A percentile compares a stretch with the other conserved stretches of the same genome.
phyloP scores from a whole-genome alignment of 768 basidiomycete species.

The Trametes cinnabarina region DNA sequence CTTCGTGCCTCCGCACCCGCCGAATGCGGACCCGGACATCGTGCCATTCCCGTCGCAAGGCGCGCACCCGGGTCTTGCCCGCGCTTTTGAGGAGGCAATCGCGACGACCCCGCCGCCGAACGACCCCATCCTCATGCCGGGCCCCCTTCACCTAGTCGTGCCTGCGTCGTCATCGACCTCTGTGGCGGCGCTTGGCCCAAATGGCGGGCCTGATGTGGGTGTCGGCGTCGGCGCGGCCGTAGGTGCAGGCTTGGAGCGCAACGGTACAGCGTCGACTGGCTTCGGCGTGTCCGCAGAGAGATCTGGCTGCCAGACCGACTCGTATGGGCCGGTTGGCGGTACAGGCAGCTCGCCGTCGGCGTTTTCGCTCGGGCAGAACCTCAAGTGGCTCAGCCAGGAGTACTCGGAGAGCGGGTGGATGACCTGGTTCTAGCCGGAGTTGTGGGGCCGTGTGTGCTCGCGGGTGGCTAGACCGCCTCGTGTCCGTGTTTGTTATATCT shows the following conservation, averaged over 20 bases:
- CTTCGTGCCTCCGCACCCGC: conserved; percentile 2
- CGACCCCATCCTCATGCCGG: conserved; percentile 18
- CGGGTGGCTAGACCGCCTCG: not conserved
- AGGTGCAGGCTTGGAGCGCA: conserved; percentile 1
- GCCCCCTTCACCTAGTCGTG: conserved; percentile 11
- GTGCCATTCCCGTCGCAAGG: conserved; percentile 21
- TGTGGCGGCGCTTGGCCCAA: not conserved
- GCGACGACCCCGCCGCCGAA: conserved; percentile 19
- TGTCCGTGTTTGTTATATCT: not conserved
- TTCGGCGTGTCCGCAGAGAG: conserved; percentile 18
- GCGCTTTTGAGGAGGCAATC: conserved; percentile 22
- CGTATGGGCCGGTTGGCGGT: not conserved
- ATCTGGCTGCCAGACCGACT: conserved; percentile 13
- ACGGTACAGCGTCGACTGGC: conserved; percentile 6
- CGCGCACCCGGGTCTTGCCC: conserved; percentile 25
- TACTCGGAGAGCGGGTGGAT: conserved; percentile 30
- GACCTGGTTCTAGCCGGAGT: conserved; percentile 26
- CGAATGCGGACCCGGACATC: conserved; percentile 7
- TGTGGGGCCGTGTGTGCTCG: not conserved
- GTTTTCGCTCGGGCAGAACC: conserved; percentile 7
- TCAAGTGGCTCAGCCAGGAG: conserved; percentile 21
- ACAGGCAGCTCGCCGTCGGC: not conserved
- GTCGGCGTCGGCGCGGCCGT: not conserved
- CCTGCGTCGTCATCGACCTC: not conserved
- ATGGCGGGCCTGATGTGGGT: not conserved